phyloP scores from a whole-genome alignment of 163 green algal species.

The Scenedesmus sp. region DNA sequence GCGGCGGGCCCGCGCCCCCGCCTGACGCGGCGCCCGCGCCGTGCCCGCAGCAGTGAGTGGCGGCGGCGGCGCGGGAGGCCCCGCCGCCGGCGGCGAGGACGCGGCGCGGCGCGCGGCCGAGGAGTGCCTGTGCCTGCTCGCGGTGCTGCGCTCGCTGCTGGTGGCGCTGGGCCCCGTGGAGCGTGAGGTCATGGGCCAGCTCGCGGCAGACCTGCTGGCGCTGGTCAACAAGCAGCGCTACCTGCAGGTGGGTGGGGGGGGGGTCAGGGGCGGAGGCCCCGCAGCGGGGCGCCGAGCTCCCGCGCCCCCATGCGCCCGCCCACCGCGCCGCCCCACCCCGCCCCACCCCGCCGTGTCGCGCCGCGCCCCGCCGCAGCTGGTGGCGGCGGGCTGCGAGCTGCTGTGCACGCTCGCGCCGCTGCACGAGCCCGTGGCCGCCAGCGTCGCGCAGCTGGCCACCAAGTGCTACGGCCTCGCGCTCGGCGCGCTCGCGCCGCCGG shows the following conservation, averaged over 20 bases:
- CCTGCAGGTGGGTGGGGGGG: conserved; percentile 52
- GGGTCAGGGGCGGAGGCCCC: no score
- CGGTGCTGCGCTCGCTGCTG: conserved; percentile 58
- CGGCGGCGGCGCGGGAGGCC: neutral
- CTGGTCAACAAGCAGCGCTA: conserved; percentile 68
- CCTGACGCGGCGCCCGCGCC: no score
- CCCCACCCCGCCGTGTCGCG: no score
- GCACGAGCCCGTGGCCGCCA: neutral
- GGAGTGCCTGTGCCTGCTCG: conserved; percentile 69
- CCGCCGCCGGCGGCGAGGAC: no score
- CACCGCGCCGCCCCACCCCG: no score
- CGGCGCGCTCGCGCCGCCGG: neutral
- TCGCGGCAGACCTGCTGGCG: conserved; percentile 59
- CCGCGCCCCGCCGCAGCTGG: conserved; percentile 52
- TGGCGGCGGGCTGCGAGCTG: conserved; percentile 60
- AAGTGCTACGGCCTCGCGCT: conserved; percentile 29
- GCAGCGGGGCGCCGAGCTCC: no score
- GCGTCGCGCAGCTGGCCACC: conserved; percentile 18
- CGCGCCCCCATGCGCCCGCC: no score
- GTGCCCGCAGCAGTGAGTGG: conserved; percentile 5
- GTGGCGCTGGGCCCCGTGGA: conserved; percentile 40
- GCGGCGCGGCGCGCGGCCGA: conserved; percentile 53
- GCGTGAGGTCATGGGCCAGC: conserved; percentile 47
- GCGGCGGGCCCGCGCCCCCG: no score
- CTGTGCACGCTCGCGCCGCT: conserved; percentile 59